Conservation (phyloP, 768 basidiomycete genomes). For the Mrakia gelida region DNA sequence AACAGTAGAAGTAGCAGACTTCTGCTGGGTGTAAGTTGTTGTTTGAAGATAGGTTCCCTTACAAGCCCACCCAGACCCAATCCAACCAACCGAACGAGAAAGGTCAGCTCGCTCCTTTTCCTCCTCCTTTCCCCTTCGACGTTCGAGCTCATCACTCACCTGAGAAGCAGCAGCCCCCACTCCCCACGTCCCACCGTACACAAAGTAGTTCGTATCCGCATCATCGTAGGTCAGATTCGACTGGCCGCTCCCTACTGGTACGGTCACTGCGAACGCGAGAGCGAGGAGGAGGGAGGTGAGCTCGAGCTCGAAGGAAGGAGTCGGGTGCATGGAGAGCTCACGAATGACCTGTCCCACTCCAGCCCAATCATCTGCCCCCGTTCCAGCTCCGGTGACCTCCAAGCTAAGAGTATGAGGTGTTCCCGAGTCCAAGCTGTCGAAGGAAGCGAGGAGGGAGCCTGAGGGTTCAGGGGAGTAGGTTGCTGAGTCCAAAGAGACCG, state of each 20-base stretch:
- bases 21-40: conserved; percentile 27
- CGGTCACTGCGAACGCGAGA: neutral
- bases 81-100: neutral
- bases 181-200: conserved; percentile 26
- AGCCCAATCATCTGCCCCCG: conserved; percentile 19
- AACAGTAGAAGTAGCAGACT: conserved; percentile 12
- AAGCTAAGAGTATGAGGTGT: conserved; percentile 14
- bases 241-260: neutral
- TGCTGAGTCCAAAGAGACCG: conserved; percentile 11
- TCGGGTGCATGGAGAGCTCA: neutral
- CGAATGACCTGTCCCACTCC: conserved; percentile 6
- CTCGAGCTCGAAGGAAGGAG: neutral
- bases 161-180: conserved; percentile 28
- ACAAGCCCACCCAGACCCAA: too few species aligned
- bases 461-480: neutral
- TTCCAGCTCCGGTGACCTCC: conserved; percentile 5
- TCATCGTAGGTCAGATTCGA: conserved; percentile 24
- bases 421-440: neutral
- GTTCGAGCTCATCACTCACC: conserved; percentile 5
- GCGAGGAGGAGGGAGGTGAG: neutral
- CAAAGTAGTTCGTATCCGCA: conserved; percentile 17
- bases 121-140: neutral
- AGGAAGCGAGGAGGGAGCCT: conserved; percentile 5
- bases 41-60: conserved; percentile 31
- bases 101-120: neutral